These are phyloP conservation scores for Vaucheria bursata DNA, from an alignment of 352 stramenopile species.

Conservation along the genomic window DNA sequence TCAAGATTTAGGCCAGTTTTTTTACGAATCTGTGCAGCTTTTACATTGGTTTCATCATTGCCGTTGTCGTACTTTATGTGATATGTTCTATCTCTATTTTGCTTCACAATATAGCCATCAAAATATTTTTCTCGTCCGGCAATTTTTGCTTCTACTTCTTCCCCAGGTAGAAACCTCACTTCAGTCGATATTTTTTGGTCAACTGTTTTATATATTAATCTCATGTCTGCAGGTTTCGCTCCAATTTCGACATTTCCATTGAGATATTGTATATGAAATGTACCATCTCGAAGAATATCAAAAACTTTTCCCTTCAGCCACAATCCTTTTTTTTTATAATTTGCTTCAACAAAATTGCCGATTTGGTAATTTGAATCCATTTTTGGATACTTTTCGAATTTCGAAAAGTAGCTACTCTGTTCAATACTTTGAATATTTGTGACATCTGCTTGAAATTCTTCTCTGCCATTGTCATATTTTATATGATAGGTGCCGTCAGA, in stretches of 20 bases:
- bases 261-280: too few species aligned
- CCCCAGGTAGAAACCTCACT: conserved; percentile 31
- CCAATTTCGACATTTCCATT: too few species aligned
- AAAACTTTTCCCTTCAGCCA: conserved; percentile 31
- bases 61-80: conserved; percentile 53
- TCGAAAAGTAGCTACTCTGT: too few species aligned
- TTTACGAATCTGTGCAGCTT: conserved; percentile 35
- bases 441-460: too few species aligned
- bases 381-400: too few species aligned
- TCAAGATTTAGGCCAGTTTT: not conserved
- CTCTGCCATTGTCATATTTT: too few species aligned
- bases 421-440: too few species aligned
- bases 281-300: too few species aligned
- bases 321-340: conserved; percentile 18
- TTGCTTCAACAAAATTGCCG: conserved; percentile 48
- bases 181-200: too few species aligned
- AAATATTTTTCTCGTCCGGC: conserved; percentile 37
- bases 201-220: too few species aligned
- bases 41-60: conserved; percentile 48
- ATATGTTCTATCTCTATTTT: conserved; percentile 48
- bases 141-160: conserved; percentile 49
- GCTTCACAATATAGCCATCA: conserved; percentile 18
- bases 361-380: conserved; percentile 3
- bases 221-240: too few species aligned
- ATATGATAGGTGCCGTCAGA: too few species aligned